phyloP scores from a whole-genome alignment of 2,329 filamentous ascomycete genomes.

The Zasmidium citrigriseum region DNA sequence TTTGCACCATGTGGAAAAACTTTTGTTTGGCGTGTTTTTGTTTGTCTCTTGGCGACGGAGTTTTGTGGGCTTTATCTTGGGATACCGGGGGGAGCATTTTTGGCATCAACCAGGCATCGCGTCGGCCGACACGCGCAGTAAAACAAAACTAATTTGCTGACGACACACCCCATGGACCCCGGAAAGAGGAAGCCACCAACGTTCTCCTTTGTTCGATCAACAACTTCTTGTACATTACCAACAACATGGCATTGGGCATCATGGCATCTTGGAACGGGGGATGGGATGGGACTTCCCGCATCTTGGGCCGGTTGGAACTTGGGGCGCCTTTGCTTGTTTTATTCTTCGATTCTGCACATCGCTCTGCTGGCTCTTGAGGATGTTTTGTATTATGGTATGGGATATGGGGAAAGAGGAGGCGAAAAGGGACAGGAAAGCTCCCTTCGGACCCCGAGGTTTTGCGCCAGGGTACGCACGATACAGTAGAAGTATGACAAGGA shows the following conservation, averaged over 20 bases:
- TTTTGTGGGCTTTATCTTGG: not conserved
- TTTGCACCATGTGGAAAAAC: slow-evolving; percentile 3
- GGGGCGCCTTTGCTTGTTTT: not conserved
- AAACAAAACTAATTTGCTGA: not conserved
- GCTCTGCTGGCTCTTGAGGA: slow-evolving; percentile 10
- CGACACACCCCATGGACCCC: not conserved
- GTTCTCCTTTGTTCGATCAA: slow-evolving; percentile 8
- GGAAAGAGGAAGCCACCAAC: no score
- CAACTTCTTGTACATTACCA: slow-evolving; percentile 11
- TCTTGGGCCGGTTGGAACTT: not conserved
- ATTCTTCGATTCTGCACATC: slow-evolving; percentile 11
- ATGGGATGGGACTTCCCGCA: no score
- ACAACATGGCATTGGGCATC: slow-evolving; percentile 4
- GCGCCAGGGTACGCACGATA: no score
- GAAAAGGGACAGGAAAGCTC: no score
- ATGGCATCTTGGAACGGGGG: not conserved
- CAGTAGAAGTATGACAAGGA: no score
- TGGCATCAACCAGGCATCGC: not conserved
- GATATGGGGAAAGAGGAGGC: not conserved
- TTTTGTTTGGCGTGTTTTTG: slow-evolving; percentile 1
- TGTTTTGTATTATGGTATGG: not conserved
- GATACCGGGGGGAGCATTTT: not conserved
- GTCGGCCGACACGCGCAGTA: not conserved
- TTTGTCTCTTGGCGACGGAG: not conserved
- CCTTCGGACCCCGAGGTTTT: no score